Percentiles rank a stretch among this genome's conserved stretches.
These are phyloP conservation scores for Chamaecyparis obtusa DNA, from an alignment of 75 land plant species.

Conservation along the genomic window DNA sequence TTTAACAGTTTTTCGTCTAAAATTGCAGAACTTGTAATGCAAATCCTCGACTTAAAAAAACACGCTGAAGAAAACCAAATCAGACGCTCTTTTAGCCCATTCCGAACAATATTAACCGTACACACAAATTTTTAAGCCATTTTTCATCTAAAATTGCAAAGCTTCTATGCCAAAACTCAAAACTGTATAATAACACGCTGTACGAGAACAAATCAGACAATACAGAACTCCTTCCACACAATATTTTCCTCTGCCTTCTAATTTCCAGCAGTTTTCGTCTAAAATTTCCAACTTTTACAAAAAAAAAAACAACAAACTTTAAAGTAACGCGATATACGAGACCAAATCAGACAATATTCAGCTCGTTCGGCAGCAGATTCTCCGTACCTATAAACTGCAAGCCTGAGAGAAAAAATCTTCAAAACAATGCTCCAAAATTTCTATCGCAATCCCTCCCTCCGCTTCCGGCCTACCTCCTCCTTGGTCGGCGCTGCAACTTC, in stretches of 20 bases:
- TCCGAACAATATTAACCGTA: neutral
- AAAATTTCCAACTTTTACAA: neutral
- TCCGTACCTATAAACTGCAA: neutral
- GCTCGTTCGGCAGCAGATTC: neutral
- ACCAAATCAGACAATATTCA: neutral
- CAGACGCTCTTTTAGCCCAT: neutral
- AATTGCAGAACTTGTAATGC: neutral
- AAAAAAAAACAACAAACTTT: neutral
- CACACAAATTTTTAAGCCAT: neutral
- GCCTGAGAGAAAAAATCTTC: neutral
- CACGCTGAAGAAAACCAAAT: neutral
- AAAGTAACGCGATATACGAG: neutral
- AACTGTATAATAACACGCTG: neutral
- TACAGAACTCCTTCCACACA: neutral
- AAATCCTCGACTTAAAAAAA: neutral
- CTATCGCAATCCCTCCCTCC: neutral
- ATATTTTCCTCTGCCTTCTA: neutral
- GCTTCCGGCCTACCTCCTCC: neutral
- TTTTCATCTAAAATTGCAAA: neutral
- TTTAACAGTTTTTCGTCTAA: neutral
- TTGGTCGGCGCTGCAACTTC: neutral
- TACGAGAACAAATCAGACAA: neutral
- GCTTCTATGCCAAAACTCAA: neutral
- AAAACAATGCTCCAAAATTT: neutral
- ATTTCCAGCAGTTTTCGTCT: neutral